phyloP scores from a whole-genome alignment of 1,139 yeast species.

The Hanseniaspora gamundiae region DNA sequence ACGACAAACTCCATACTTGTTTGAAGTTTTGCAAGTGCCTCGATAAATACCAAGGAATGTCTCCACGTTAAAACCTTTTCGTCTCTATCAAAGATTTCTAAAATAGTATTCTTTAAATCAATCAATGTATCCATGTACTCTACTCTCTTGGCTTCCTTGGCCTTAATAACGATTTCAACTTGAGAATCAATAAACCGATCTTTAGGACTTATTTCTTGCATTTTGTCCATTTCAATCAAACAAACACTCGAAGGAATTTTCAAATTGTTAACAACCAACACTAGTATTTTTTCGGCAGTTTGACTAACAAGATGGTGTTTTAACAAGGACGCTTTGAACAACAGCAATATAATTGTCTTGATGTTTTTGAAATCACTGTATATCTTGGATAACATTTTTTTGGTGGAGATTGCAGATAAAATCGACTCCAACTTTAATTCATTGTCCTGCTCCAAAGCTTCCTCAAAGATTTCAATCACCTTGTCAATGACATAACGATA shows the following conservation, averaged over 20 bases:
- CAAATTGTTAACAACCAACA: constrained; percentile 34
- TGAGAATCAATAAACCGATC: constrained; percentile 45
- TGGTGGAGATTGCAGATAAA: constrained; percentile 41
- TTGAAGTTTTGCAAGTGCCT: constrained; percentile 44
- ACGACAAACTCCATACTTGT: constrained; percentile 41
- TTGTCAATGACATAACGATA: constrained; percentile 39
- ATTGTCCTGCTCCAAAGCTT: constrained; percentile 43
- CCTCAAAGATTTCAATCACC: constrained; percentile 31
- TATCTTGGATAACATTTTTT: constrained; percentile 41
- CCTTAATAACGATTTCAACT: constrained; percentile 41
- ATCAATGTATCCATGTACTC: constrained; percentile 31
- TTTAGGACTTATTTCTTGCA: constrained; percentile 46
- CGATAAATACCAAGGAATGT: constrained; percentile 41
- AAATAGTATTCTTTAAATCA: constrained; percentile 34
- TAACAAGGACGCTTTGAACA: constrained; percentile 45
- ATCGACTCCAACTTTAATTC: constrained; percentile 57
- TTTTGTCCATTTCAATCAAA: constrained; percentile 33
- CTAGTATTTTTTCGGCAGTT: constrained; percentile 39
- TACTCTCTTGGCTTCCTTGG: constrained; percentile 46
- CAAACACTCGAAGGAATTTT: constrained; percentile 53
- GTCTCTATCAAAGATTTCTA: constrained; percentile 19
- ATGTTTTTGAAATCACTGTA: constrained; percentile 47
- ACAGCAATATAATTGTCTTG: constrained; percentile 33
- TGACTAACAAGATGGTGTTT: constrained; percentile 46
- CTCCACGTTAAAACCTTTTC: constrained; percentile 54